Base-by-base conservation (phyloP, 441 rosid species). In the Adansonia grandidieri region DNA sequence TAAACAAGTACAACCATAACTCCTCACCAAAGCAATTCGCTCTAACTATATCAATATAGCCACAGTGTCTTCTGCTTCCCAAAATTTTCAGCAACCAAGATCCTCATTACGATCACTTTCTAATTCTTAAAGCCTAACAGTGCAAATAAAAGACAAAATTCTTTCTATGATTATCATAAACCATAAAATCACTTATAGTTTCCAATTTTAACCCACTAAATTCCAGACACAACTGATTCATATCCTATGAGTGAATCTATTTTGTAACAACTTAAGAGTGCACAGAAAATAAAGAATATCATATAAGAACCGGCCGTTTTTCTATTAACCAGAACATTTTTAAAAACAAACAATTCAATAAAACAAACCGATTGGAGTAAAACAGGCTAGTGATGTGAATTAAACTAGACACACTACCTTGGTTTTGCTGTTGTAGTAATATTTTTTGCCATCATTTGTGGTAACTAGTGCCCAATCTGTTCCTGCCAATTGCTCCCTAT, bases 401-500 rank as follows among this genome's bases (percentile, higher is more conserved):
- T 40, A 60, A 22, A 70, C 68, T 60, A 15, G 71, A 53, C 3
- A 65, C 5, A 47, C 61, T 83, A 93, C 99, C 99, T 92, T 95
- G 44, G 97, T 92, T 90, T 90, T 91, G 85, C 68, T 89, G 86
- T 95, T 92, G 88, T 91, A 92, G 90, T 97, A 97, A 86, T 95
- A 97, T 60, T 87, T 95, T 82, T 91, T 93, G 45, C 96, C 97
- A 83, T 97, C 98, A 82, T 86, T 93, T 76, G 97, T 95, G 45
- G 95, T 88, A 79, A 97, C 90, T 71, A 91, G 80, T 22, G 91
- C 95, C 99, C 99, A 97, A 79, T 93, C 97, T 8, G 97, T 95
- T 78, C 92, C 97, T 58, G 87, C 85, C 86, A 97, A 84, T 85
- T 84, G 82, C 81, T 93, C 98, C 98, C 99, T 97, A 71, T 56